Evolutionary conservation across 2,329 filamentous ascomycete species (phyloP).

Genomic region (Endothia cerciana): DNA sequence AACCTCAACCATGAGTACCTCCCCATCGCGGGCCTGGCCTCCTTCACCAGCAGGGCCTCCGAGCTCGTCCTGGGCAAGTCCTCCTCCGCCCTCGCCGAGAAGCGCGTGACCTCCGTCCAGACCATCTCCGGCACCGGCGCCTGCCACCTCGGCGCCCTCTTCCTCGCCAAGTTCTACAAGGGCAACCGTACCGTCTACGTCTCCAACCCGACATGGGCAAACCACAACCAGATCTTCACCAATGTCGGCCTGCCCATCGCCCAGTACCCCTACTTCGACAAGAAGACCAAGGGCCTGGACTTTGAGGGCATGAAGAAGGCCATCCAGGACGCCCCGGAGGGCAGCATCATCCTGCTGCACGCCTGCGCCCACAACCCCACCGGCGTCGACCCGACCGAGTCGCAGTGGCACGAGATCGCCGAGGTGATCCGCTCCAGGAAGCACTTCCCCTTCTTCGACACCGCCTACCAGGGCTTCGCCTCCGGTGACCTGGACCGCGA

Average conservation of each 20-base stretch:
- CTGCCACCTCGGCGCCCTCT: conserved; percentile 89
- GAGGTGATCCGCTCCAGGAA: conserved; percentile 73
- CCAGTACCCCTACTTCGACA: conserved; percentile 92
- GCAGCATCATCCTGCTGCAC: conserved; percentile 88
- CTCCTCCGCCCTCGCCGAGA: conserved; percentile 81
- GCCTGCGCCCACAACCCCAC: conserved; percentile 98
- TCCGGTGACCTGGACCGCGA: conserved; percentile 86
- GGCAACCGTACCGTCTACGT: conserved; percentile 80
- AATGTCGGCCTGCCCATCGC: conserved; percentile 81
- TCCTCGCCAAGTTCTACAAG: conserved; percentile 89
- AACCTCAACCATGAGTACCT: conserved; percentile 97
- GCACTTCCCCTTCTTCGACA: conserved; percentile 98
- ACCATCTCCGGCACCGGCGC: conserved; percentile 98
- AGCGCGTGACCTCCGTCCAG: conserved; percentile 81
- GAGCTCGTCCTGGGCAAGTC: conserved; percentile 83
- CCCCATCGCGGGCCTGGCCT: conserved; percentile 85
- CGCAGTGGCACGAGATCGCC: conserved; percentile 93
- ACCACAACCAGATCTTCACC: conserved; percentile 97
- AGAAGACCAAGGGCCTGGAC: conserved; percentile 86
- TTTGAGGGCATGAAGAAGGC: conserved; percentile 83
- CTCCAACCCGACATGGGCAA: conserved; percentile 95
- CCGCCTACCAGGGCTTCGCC: conserved; percentile 96
- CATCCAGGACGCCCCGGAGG: conserved; percentile 71
- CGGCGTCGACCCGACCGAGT: conserved; percentile 89
- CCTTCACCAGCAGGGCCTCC: conserved; percentile 87